Conservation (phyloP, 2,329 filamentous ascomycete species). For the Cyphellophora europaea region DNA sequence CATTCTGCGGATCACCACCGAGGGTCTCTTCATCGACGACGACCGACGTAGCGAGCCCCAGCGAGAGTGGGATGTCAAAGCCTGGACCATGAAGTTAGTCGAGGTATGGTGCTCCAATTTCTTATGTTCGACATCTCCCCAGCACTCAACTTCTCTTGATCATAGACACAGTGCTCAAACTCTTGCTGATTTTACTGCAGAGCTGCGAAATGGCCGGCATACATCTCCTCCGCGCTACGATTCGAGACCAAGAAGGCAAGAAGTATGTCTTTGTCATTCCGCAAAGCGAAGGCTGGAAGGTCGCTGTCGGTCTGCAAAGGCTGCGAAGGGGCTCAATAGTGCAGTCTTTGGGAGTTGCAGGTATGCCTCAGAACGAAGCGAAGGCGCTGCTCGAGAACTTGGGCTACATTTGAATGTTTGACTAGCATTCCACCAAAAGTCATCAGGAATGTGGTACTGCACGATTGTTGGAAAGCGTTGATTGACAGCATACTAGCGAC, state of each 20-base stretch:
- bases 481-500: conserved; percentile 6
- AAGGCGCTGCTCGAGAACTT: conserved; percentile 30
- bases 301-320: conserved; percentile 48
- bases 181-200: conserved; percentile 7
- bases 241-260: conserved; percentile 52
- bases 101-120: conserved; percentile 79
- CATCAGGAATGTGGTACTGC: background rate
- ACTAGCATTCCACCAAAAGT: background rate
- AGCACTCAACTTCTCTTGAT: conserved; percentile 1
- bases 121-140: conserved; percentile 1
- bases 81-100: conserved; percentile 88
- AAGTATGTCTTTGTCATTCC: conserved; percentile 53
- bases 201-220: conserved; percentile 36
- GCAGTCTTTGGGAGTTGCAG: conserved; percentile 42
- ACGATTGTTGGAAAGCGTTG: background rate
- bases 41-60: conserved; percentile 86
- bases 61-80: conserved; percentile 96
- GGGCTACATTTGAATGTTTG: conserved; percentile 25
- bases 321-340: conserved; percentile 48
- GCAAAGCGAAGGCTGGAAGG: conserved; percentile 53
- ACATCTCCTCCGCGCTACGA: conserved; percentile 48
- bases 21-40: conserved; percentile 95
- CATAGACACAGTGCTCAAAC: conserved; percentile 11
- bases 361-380: conserved; percentile 38
- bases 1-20: conserved; percentile 82